Base-by-base conservation (phyloP, 2,329 filamentous ascomycete genomes). In the Berkeleyomyces rouxiae region DNA sequence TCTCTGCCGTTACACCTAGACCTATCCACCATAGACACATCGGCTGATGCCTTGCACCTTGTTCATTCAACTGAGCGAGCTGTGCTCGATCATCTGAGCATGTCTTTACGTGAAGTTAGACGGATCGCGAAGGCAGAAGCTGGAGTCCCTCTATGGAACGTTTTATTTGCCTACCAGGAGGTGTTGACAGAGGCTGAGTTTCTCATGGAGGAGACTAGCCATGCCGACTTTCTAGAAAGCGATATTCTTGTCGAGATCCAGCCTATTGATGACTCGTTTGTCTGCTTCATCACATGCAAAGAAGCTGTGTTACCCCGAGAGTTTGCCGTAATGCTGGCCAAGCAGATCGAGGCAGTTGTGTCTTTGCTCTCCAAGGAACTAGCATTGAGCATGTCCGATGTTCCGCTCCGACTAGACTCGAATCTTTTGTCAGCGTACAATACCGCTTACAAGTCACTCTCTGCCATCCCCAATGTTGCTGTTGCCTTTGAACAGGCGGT, bases 81-180 rank as follows among this genome's bases (percentile, higher is more conserved):
- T 3, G 78, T 84, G 62, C 77, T 95, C 60, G 77, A 81, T 13
- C 78, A 92, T 69, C 80, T 80, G 31, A 75, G 75, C 0, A 69
- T 90, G 4, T 78, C 88, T 0, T 76, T 95, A 2, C 74, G 81
- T 0, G 82, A 90, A 1, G 88, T 96, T 66, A 85, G 83, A 68
- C 82, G 80, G 67, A 72, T 79, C 1, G 80, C 79, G 2, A 79
- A 78, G 0, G 65, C 86, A 0, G 73, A 77, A 37, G 76, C 82
- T 0, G 75, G 78, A 0, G 77, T 82, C 46, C 73, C 74, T 1
- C 72, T 95, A 0, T 96, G 92, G 67, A 88, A 95, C 67, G 79
- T 85, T 0, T 75, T 96, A 0, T 85, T 95, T 68, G 84, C 91
- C 0, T 96, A 91, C 77, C 91, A 96, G 68, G 86, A 95, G 69